Percentiles rank a stretch among this genome's conserved stretches.
These are phyloP conservation scores for Pedinophyceae sp. DNA, from an alignment of 139 green algal genomes.

Conservation along the genomic window DNA sequence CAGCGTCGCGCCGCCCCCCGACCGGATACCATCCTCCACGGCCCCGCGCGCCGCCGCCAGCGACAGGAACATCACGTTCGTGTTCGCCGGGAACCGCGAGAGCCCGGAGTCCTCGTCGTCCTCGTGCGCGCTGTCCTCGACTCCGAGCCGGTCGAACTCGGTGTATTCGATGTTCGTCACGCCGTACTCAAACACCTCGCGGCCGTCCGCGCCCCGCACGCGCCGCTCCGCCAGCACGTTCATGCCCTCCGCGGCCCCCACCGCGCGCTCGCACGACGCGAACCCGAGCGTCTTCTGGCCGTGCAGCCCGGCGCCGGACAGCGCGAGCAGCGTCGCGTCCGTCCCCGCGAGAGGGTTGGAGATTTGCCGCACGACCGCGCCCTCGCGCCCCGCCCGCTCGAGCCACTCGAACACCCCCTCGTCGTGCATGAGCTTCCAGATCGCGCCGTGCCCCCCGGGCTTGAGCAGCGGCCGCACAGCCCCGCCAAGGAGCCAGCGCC, in stretches of 20 bases:
- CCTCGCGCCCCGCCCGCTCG: conserved; percentile 20
- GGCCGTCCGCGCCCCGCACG: not conserved
- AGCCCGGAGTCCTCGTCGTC: too few species aligned
- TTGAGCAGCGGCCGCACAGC: conserved; percentile 60
- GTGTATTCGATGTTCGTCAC: conserved; percentile 98
- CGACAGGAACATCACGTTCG: conserved; percentile 91
- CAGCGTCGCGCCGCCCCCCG: conserved; percentile 27
- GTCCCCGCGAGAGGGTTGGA: conserved; percentile 88
- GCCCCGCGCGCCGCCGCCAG: conserved; percentile 15
- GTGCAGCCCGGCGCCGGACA: conserved; percentile 53
- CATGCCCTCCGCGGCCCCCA: conserved; percentile 86
- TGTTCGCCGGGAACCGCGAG: conserved; percentile 95
- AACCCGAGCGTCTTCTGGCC: conserved; percentile 78
- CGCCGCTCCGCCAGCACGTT: conserved; percentile 74
- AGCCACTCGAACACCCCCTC: conserved; percentile 77
- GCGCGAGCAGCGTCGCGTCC: conserved; percentile 85
- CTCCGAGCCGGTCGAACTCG: conserved; percentile 80
- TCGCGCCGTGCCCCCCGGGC: conserved; percentile 89
- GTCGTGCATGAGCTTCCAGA: conserved; percentile 98
- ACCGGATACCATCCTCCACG: conserved; percentile 7
- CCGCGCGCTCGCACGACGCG: conserved; percentile 74
- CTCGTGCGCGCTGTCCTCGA: conserved; percentile 41
- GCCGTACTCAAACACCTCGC: conserved; percentile 31
- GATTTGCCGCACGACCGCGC: conserved; percentile 43
- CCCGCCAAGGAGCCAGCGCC: conserved; percentile 55